These are phyloP conservation scores for Colletotrichum phormii DNA, from an alignment of 2,329 filamentous ascomycete species.

Conservation along the genomic window DNA sequence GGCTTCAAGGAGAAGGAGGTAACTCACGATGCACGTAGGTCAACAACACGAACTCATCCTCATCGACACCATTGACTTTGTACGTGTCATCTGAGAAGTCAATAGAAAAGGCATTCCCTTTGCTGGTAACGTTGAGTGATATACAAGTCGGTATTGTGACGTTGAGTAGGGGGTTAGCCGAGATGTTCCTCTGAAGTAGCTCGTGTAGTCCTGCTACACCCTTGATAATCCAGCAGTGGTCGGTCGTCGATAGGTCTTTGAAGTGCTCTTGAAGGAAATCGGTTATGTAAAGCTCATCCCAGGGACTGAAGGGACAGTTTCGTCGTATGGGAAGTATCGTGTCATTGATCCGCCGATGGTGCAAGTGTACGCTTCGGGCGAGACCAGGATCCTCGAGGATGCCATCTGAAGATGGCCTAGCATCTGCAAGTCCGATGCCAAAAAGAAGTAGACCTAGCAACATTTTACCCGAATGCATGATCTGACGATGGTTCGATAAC, in stretches of 20 bases:
- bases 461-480: constrained; percentile 12
- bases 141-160: constrained; percentile 28
- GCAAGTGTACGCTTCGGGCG: no score
- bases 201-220: constrained; percentile 22
- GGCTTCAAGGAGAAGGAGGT: neutral
- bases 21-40: constrained; percentile 27
- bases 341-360: constrained; percentile 1
- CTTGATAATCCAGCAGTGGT: constrained; percentile 33
- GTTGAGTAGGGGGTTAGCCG: constrained; percentile 25
- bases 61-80: constrained; percentile 4
- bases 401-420: neutral
- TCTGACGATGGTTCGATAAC: neutral
- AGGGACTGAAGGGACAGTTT: constrained; percentile 2
- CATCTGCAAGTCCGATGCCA: neutral
- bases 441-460: neutral
- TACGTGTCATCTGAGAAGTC: constrained; percentile 19
- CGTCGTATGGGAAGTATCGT: neutral
- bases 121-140: constrained; percentile 14
- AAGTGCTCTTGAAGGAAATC: constrained; percentile 30
- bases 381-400: no score
- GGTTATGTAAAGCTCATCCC: constrained; percentile 29
- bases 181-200: constrained; percentile 17
- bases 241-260: constrained; percentile 1
- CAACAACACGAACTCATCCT: constrained; percentile 18
- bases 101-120: constrained; percentile 27